A percentile compares a stretch with the other conserved stretches of the same genome.
phyloP scores from a whole-genome alignment of 306 rosid genomes.

The Begonia peltatifolia region DNA sequence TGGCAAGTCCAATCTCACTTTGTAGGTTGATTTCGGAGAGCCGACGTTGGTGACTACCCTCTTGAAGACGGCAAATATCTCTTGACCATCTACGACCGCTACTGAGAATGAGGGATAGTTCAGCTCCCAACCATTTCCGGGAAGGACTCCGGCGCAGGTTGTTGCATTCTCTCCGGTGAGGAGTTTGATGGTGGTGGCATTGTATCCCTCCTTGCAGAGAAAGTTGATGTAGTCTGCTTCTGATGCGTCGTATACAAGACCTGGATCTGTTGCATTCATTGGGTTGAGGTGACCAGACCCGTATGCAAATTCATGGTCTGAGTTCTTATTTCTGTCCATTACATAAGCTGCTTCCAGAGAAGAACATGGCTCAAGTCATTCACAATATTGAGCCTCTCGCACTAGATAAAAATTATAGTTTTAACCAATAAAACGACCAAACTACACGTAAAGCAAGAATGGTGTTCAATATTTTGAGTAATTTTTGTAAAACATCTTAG shows the following conservation, averaged over 20 bases:
- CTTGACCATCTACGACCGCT: conserved; percentile 9
- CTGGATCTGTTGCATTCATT: conserved; percentile 3
- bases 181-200: conserved; percentile 6
- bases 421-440: no score
- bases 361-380: neutral
- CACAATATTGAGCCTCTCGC: no score
- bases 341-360: neutral
- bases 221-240: conserved; percentile 9
- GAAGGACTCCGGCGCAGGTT: conserved; percentile 10
- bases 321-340: neutral
- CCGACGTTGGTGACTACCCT: conserved; percentile 25
- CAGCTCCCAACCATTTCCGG: conserved; percentile 15
- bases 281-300: conserved; percentile 20
- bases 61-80: conserved; percentile 14
- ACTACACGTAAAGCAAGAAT: no score
- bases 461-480: no score
- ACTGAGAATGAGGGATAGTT: conserved; percentile 22
- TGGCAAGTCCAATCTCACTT: conserved; percentile 2
- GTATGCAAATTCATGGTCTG: conserved; percentile 13
- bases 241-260: conserved; percentile 4
- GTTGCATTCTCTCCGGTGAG: conserved; percentile 2
- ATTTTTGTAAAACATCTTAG: no score
- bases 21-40: conserved; percentile 12
- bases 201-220: conserved; percentile 21
- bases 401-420: no score